Percentiles rank a stretch among this genome's conserved stretches.
phyloP scores from a whole-genome alignment of 179 eudicot species.

The Spinacia oleracea region DNA sequence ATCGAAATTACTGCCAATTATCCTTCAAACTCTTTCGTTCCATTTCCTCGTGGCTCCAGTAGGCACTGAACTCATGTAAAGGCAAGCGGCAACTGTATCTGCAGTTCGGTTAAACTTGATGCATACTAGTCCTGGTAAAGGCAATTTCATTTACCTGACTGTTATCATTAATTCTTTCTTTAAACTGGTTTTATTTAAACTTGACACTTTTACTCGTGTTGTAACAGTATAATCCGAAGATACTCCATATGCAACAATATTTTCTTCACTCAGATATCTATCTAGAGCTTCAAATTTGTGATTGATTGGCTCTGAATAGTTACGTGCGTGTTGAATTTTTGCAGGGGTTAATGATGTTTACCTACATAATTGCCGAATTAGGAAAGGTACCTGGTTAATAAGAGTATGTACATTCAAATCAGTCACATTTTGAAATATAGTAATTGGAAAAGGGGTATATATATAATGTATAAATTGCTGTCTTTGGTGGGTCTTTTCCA shows the following conservation, averaged over 20 bases:
- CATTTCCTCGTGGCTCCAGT: conserved; percentile 73
- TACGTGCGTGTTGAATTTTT: neutral
- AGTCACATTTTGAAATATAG: neutral
- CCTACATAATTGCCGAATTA: conserved; percentile 18
- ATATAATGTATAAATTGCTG: conserved; percentile 12
- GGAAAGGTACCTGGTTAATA: conserved; percentile 11
- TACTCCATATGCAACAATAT: neutral
- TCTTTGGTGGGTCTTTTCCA: conserved; percentile 22
- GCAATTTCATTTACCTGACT: neutral
- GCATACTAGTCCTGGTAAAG: conserved; percentile 4
- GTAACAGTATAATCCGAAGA: conserved; percentile 4
- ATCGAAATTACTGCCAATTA: conserved; percentile 57
- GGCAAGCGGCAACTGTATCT: conserved; percentile 1
- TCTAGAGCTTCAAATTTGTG: neutral
- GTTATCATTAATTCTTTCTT: neutral
- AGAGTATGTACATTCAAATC: conserved; percentile 12
- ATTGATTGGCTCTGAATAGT: neutral
- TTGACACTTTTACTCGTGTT: neutral
- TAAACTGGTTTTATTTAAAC: neutral
- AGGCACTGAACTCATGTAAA: conserved; percentile 80
- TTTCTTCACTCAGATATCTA: neutral
- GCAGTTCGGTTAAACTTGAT: neutral
- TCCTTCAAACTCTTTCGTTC: conserved; percentile 43
- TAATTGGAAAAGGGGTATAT: conserved; percentile 10
- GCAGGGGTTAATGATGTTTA: conserved; percentile 20